Evolutionary conservation across 495 filamentous ascomycete genomes (phyloP), one percentile per base, ranked within the genome.

Genomic region (Hypoxylon trugodes): DNA sequence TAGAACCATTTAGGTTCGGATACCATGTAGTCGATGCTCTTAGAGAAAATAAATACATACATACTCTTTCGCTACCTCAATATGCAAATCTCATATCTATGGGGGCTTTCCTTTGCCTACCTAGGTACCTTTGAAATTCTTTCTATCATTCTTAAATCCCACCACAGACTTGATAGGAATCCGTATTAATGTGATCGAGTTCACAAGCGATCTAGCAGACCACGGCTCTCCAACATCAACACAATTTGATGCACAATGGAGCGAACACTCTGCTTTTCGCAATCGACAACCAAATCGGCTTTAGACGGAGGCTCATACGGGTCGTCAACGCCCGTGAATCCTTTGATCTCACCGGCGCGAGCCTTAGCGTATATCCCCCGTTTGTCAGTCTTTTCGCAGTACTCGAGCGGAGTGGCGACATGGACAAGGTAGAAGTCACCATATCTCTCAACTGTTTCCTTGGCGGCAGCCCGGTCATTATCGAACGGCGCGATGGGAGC

Each of bases 321-420:
- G 76, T 97, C 95, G 76, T 98, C 95, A 56, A 98, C 95, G 69
- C 95, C 95, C 25, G 95, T 98, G 82, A 98, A 98, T 26, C 93
- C 93, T 87, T 92, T 95, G 79, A 98, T 96, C 83, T 97, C 92
- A 12, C 95, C 95, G 6, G 77, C 82, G 48, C 96, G 86, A 10
- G 95, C 95, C 77, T 86, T 85, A 19, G 79, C 83, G 77, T 98
- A 98, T 66, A 97, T 89, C 19, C 95, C 96, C 59, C 87, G 83
- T 86, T 91, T 96, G 77, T 98, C 95, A 51, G 93, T 97, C 84
- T 89, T 88, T 84, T 98, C 95, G 76, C 88, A 90, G 81, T 92
- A 84, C 79, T 96, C 92, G 48, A 98, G 86, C 49, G 90, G 87
- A 53, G 95, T 98, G 18, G 90, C 90, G 19, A 98, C 95, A 79